Base-by-base conservation (phyloP, 1,284 basidiomycete species). In the Moniliella sp. region DNA sequence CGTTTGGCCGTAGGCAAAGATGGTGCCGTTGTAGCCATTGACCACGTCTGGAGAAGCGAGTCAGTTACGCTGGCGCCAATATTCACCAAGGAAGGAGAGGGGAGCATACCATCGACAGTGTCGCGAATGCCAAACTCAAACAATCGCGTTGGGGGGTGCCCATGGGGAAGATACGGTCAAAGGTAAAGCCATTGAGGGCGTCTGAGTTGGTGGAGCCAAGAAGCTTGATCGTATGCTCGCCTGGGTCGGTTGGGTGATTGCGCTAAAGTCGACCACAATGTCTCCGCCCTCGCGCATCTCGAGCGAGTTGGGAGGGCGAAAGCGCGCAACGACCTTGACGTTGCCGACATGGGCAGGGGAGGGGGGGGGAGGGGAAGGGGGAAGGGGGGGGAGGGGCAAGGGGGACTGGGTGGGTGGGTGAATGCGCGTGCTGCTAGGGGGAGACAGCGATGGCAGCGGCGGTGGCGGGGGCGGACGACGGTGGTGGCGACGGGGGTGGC, bases 111-210 rank as follows among this genome's bases (percentile, higher is more conserved):
- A 23, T 64, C 57, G 18, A 65, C 64, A 13, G 63, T 65, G 66
- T 83, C 84, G 64, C 86, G 93, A 38, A 99, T 81, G 41, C 91
- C 88, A 63, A 88, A 97, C 62, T 97, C 84, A 58, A 97, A 99
- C 31, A 99, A 59, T 97, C 83, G 33, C 75, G 68, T 62, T 99
- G 91, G 62, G n/a, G 70, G 16, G 86, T 83, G 28, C 70, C 72
- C 70, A 91, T 86, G 39, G 82, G 77, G 58, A 99, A 99, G 18
- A 93, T 84, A 40, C 83, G 72, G 64, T 99, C 91, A 55, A 94
- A 94, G 17, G 81, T 82, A 66, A 97, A 99, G 23, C 86, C 88
- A 66, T 81, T 76, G 13, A 13, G 23, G 62, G 71, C 63, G 42
- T 66, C n/a, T n/a, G n/a, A 42, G 17, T 44, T 43, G 18, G 40